Conservation (phyloP, 208 protist genomes). For the Trypanosoma melophagium region DNA sequence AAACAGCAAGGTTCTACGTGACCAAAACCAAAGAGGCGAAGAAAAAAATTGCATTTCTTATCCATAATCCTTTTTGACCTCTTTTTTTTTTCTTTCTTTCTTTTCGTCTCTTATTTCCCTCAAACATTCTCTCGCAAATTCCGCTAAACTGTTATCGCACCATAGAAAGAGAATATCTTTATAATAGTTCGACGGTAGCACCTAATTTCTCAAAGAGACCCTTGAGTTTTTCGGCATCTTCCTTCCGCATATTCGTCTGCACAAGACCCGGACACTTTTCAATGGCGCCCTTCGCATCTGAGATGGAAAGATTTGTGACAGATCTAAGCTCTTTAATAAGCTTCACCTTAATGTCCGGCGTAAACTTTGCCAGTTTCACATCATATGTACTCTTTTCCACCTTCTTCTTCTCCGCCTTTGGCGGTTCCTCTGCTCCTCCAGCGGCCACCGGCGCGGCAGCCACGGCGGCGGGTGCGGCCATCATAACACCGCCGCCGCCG, state of each 20-base stretch:
- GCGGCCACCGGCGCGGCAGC: slow-evolving; percentile 39
- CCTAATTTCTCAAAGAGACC: slow-evolving; percentile 86
- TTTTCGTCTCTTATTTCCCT: neutral
- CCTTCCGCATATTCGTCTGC: slow-evolving; percentile 81
- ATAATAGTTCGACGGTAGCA: slow-evolving; percentile 85
- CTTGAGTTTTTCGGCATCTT: slow-evolving; percentile 90
- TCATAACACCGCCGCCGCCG: slow-evolving; percentile 46
- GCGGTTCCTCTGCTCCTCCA: slow-evolving; percentile 37
- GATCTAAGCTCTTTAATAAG: slow-evolving; percentile 91
- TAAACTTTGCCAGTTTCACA: slow-evolving; percentile 85
- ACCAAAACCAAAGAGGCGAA: no score
- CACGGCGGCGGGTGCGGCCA: slow-evolving; percentile 22
- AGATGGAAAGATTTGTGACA: slow-evolving; percentile 82
- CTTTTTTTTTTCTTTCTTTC: slow-evolving; percentile 15
- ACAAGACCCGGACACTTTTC: slow-evolving; percentile 91
- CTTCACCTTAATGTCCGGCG: slow-evolving; percentile 88
- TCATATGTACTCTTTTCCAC: slow-evolving; percentile 88
- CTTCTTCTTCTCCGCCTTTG: slow-evolving; percentile 89
- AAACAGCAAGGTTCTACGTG: no score
- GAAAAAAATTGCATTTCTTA: no score
- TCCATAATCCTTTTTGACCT: no score
- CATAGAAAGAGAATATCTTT: slow-evolving; percentile 7
- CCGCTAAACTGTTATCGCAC: neutral
- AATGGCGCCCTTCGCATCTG: slow-evolving; percentile 87
- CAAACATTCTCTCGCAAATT: neutral